These are phyloP conservation scores for Musa itinerans DNA, from an alignment of 176 grass and related monocot genomes.

Conservation along the genomic window DNA sequence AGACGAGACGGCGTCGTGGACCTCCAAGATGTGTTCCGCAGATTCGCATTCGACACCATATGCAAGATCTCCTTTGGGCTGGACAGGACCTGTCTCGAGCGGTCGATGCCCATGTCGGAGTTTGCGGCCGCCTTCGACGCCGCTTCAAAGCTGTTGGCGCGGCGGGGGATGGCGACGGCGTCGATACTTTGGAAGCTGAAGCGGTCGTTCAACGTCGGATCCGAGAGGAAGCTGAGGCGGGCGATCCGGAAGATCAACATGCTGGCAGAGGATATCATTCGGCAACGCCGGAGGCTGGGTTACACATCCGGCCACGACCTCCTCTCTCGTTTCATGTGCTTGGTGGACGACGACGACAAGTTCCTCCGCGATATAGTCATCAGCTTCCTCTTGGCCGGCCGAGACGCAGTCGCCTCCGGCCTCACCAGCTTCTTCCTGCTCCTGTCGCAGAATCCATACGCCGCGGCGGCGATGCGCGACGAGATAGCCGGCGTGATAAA, in stretches of 20 bases:
- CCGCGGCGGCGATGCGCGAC: slow-evolving; percentile 28
- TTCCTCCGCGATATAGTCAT: slow-evolving; percentile 81
- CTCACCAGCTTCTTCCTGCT: slow-evolving; percentile 69
- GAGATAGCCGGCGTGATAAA: slow-evolving; percentile 30
- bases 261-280: slow-evolving; percentile 48
- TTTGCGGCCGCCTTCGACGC: slow-evolving; percentile 56
- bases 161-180: slow-evolving; percentile 26
- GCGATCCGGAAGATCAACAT: slow-evolving; percentile 36
- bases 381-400: slow-evolving; percentile 69
- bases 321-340: slow-evolving; percentile 68
- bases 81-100: slow-evolving; percentile 47
- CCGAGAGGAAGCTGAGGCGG: slow-evolving; percentile 52
- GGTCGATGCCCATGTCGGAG: slow-evolving; percentile 33
- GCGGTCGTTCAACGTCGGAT: slow-evolving; percentile 47
- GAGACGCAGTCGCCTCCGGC: slow-evolving; percentile 62
- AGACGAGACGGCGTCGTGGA: slow-evolving; percentile 17
- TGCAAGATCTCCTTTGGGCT: slow-evolving; percentile 76
- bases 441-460: slow-evolving; percentile 38
- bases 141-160: slow-evolving; percentile 41
- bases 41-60: slow-evolving; percentile 73
- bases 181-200: slow-evolving; percentile 54
- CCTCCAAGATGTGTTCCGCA: slow-evolving; percentile 72
- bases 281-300: slow-evolving; percentile 42
- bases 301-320: slow-evolving; percentile 43
- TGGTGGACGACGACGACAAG: slow-evolving; percentile 32